Evolutionary conservation across 805 yeast species (phyloP).

Genomic region (Yamadazyma ubonensis): DNA sequence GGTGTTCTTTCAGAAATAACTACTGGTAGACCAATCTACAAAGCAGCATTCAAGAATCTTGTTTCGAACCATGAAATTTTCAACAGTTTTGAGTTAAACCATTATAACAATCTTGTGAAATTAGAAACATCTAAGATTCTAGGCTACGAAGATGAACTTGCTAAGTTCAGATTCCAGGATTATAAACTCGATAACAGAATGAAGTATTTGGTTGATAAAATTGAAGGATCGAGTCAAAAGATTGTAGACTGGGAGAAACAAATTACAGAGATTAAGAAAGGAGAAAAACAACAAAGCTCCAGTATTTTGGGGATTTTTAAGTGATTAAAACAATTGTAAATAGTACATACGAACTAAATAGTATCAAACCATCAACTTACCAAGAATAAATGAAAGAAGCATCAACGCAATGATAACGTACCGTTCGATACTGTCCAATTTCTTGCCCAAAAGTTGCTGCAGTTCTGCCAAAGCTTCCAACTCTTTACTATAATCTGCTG

Average conservation of each 20-base stretch:
- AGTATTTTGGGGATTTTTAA: constrained; percentile 14
- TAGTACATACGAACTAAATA: not conserved
- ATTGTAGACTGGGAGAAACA: constrained; percentile 30
- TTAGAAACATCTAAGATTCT: constrained; percentile 62
- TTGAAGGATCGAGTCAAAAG: constrained; percentile 55
- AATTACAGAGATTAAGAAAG: constrained; percentile 23
- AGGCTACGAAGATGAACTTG: constrained; percentile 70
- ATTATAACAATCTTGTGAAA: constrained; percentile 52
- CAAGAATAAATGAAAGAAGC: constrained; percentile 57
- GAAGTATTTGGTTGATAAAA: constrained; percentile 64
- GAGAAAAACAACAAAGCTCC: constrained; percentile 6
- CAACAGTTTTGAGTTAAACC: constrained; percentile 63
- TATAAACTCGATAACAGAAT: constrained; percentile 59
- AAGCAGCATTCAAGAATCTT: constrained; percentile 73
- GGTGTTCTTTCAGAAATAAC: constrained; percentile 66
- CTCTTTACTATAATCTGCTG: constrained; percentile 20
- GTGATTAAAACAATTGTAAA: no score
- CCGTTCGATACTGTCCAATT: constrained; percentile 41
- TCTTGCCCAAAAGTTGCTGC: constrained; percentile 42
- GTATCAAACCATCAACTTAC: constrained; percentile 62
- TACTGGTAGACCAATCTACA: constrained; percentile 83
- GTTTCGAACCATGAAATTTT: constrained; percentile 54
- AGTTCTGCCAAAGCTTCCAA: constrained; percentile 39
- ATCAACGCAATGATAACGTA: constrained; percentile 46
- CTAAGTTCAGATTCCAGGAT: constrained; percentile 44